phyloP scores from a whole-genome alignment of 495 filamentous ascomycete genomes.

The Penicillium psychrofluorescens region DNA sequence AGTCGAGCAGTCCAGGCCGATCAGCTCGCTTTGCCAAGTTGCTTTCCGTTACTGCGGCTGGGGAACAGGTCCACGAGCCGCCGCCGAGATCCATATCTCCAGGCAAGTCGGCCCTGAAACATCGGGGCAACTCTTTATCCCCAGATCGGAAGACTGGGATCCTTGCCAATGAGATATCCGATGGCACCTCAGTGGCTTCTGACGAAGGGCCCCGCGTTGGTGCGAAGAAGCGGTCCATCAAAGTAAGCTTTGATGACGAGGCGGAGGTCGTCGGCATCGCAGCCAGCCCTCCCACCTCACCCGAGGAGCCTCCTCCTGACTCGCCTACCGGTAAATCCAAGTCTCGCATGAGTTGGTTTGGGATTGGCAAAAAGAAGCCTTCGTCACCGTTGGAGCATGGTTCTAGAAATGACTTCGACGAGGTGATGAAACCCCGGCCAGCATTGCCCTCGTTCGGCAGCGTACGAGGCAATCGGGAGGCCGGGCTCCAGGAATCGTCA shows the following conservation, averaged over 20 bases:
- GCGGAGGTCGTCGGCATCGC: slow-evolving; percentile 55
- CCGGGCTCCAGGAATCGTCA: slow-evolving; percentile 8
- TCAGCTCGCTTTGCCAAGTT: slow-evolving; percentile 67
- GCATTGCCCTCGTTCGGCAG: slow-evolving; percentile 81
- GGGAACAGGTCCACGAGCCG: slow-evolving; percentile 59
- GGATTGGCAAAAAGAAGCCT: slow-evolving; percentile 40
- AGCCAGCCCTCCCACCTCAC: slow-evolving; percentile 42
- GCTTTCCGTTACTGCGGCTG: slow-evolving; percentile 41
- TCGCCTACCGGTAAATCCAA: slow-evolving; percentile 41
- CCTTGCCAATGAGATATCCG: slow-evolving; percentile 49
- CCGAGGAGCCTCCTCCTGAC: slow-evolving; percentile 38
- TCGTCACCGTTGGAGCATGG: slow-evolving; percentile 29
- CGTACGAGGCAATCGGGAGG: slow-evolving; percentile 45
- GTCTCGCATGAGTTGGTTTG: slow-evolving; percentile 47
- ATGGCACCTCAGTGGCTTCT: slow-evolving; percentile 48
- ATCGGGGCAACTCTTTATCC: slow-evolving; percentile 45
- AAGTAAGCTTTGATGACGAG: slow-evolving; percentile 84
- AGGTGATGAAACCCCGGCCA: slow-evolving; percentile 66
- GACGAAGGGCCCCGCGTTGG: slow-evolving; percentile 48
- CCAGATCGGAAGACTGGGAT: slow-evolving; percentile 26
- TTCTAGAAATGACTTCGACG: slow-evolving; percentile 48
- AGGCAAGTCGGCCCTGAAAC: slow-evolving; percentile 79
- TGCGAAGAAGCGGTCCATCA: slow-evolving; percentile 58
- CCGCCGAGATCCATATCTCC: slow-evolving; percentile 76
- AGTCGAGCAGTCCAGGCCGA: slow-evolving; percentile 55